Evolutionary conservation across 2,329 filamentous ascomycete genomes (phyloP).

Genomic region (Paramyrothecium sp.): DNA sequence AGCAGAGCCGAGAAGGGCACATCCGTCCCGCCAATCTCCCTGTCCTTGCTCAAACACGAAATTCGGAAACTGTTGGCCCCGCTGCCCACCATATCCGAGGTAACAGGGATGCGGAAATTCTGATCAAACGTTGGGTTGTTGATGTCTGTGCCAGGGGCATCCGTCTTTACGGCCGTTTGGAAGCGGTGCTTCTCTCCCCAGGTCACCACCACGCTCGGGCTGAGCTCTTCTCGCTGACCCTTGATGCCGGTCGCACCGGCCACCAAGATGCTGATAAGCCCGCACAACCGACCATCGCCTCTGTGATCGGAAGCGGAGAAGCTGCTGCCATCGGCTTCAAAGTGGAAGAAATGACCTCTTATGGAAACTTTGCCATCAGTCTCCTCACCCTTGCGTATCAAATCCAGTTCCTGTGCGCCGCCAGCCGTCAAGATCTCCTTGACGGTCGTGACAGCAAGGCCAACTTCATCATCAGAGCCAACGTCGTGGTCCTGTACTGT

Average conservation of each 20-base stretch:
- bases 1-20: not conserved
- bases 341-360: slow-evolving; percentile 18
- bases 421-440: slow-evolving; percentile 17
- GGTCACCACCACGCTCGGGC: slow-evolving; percentile 18
- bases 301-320: slow-evolving; percentile 11
- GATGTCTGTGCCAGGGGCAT: slow-evolving; percentile 19
- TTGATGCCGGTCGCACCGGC: slow-evolving; percentile 13
- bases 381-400: slow-evolving; percentile 17
- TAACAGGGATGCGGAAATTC: slow-evolving; percentile 19
- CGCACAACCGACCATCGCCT: slow-evolving; percentile 19
- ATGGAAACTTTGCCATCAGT: slow-evolving; percentile 16
- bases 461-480: slow-evolving; percentile 20
- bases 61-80: not conserved
- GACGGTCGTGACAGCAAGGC: slow-evolving; percentile 16
- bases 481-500: slow-evolving; percentile 19
- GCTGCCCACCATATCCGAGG: slow-evolving; percentile 10
- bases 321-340: slow-evolving; percentile 15
- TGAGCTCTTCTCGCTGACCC: slow-evolving; percentile 21
- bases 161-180: slow-evolving; percentile 16
- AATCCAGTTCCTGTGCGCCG: slow-evolving; percentile 14
- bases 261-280: slow-evolving; percentile 19
- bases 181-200: slow-evolving; percentile 21
- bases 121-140: slow-evolving; percentile 21
- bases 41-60: not conserved
- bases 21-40: not conserved